These are phyloP conservation scores for Arachnomyces sp. DNA, from an alignment of 2,329 filamentous ascomycete species.

Conservation along the genomic window DNA sequence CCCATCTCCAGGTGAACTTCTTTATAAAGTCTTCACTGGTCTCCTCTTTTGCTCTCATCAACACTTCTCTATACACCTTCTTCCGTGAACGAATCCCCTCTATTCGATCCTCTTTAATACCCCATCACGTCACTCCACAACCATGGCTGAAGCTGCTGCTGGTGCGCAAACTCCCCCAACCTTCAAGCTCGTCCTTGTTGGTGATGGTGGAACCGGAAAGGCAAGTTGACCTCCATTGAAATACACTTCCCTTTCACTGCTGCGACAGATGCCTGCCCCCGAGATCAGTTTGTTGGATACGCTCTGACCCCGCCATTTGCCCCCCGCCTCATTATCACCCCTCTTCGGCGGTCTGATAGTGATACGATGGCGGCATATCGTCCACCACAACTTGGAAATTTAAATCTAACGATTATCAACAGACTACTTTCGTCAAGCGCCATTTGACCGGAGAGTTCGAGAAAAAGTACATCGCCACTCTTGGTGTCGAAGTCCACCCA, in stretches of 20 bases:
- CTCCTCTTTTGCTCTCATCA: slow-evolving; percentile 13
- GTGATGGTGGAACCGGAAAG: slow-evolving; percentile 99
- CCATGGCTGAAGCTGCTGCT: slow-evolving; percentile 55
- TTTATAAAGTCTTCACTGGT: slow-evolving; percentile 12
- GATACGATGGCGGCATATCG: no score
- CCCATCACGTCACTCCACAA: slow-evolving; percentile 19
- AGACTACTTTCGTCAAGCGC: slow-evolving; percentile 99
- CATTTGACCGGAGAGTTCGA: slow-evolving; percentile 99
- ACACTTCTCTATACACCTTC: slow-evolving; percentile 14
- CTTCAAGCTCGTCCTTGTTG: slow-evolving; percentile 99
- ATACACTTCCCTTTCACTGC: slow-evolving; percentile 14
- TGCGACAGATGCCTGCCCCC: slow-evolving; percentile 3
- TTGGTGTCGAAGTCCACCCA: slow-evolving; percentile 98
- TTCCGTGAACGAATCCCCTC: slow-evolving; percentile 9
- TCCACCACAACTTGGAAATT: no score
- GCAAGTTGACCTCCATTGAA: slow-evolving; percentile 44
- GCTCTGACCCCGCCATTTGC: no score
- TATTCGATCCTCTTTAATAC: slow-evolving; percentile 8
- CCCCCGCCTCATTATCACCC: no score
- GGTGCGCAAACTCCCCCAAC: slow-evolving; percentile 53
- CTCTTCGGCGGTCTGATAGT: no score
- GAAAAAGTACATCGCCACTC: slow-evolving; percentile 99
- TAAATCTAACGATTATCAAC: slow-evolving; percentile 10
- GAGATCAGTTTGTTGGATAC: not conserved
- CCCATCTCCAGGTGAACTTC: slow-evolving; percentile 17